Evolutionary conservation across 306 rosid species (phyloP).

Genomic region (Medicago arabica): DNA sequence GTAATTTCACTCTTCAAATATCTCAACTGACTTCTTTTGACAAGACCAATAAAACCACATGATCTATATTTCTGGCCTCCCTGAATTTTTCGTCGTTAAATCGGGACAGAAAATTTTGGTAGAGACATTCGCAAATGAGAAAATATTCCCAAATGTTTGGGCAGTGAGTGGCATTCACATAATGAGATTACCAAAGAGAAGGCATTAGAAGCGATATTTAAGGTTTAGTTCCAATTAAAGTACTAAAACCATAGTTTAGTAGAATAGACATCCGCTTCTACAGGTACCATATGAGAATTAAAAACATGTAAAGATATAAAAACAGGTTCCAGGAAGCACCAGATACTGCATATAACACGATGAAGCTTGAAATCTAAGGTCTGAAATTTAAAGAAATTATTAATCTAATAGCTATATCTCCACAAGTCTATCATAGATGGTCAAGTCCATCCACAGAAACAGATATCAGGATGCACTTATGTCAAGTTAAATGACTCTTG

Average conservation of each 20-base stretch:
- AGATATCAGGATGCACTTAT: slow-evolving; percentile 15
- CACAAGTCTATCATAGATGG: slow-evolving; percentile 12
- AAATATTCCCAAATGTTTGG: no score
- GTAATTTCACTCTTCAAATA: no score
- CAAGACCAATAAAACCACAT: slow-evolving; percentile 6
- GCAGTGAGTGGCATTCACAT: background rate
- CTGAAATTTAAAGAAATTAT: background rate
- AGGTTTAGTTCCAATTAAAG: background rate
- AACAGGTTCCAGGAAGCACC: no score
- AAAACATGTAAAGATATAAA: background rate
- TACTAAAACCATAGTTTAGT: slow-evolving; percentile 9
- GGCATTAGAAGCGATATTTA: slow-evolving; percentile 7
- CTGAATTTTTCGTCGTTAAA: slow-evolving; percentile 1
- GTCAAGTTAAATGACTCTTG: background rate
- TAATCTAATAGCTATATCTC: slow-evolving; percentile 20
- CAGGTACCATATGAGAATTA: background rate
- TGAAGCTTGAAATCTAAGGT: slow-evolving; percentile 4
- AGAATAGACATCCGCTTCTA: slow-evolving; percentile 13
- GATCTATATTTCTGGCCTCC: background rate
- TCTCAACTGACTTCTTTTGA: no score
- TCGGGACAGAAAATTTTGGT: background rate
- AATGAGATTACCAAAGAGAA: slow-evolving; percentile 16
- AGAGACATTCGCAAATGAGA: no score
- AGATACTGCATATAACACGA: background rate
- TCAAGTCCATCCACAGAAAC: slow-evolving; percentile 16